These are phyloP conservation scores for Prunus mume DNA, from an alignment of 306 rosid genomes.

Conservation along the genomic window DNA sequence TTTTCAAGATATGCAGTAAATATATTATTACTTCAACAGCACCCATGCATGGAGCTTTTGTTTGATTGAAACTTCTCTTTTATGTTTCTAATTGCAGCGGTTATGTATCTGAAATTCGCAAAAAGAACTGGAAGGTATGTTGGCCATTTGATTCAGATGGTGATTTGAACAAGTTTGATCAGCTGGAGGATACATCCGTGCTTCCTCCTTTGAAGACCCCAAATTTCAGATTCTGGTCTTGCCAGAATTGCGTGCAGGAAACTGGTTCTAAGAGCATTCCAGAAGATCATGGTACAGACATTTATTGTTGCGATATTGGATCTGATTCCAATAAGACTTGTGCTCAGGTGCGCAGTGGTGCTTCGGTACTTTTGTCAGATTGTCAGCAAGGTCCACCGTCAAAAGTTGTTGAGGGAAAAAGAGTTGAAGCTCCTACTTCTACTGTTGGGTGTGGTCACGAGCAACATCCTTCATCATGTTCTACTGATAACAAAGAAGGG, in stretches of 20 bases:
- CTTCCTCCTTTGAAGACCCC: slow-evolving; percentile 61
- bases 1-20: slow-evolving; percentile 8
- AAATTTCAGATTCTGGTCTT: slow-evolving; percentile 51
- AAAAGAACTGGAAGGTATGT: slow-evolving; percentile 76
- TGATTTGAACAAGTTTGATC: slow-evolving; percentile 34
- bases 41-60: background rate
- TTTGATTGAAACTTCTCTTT: slow-evolving; percentile 5
- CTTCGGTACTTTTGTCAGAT: slow-evolving; percentile 37
- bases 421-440: slow-evolving; percentile 40
- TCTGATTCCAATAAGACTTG: slow-evolving; percentile 32
- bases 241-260: slow-evolving; percentile 48
- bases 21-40: slow-evolving; percentile 16
- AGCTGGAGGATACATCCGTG: slow-evolving; percentile 33
- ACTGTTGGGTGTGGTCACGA: slow-evolving; percentile 27
- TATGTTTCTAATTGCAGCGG: slow-evolving; percentile 54
- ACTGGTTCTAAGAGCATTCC: slow-evolving; percentile 32
- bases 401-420: slow-evolving; percentile 40
- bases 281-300: slow-evolving; percentile 27
- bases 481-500: slow-evolving; percentile 44
- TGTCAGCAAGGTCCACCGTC: slow-evolving; percentile 40
- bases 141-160: slow-evolving; percentile 72
- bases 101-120: slow-evolving; percentile 74
- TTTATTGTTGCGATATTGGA: slow-evolving; percentile 22
- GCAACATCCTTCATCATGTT: slow-evolving; percentile 31
- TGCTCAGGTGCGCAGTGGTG: slow-evolving; percentile 22